Base-by-base conservation (phyloP, 1,284 basidiomycete species). In the Microstroma glucosiphilum region DNA sequence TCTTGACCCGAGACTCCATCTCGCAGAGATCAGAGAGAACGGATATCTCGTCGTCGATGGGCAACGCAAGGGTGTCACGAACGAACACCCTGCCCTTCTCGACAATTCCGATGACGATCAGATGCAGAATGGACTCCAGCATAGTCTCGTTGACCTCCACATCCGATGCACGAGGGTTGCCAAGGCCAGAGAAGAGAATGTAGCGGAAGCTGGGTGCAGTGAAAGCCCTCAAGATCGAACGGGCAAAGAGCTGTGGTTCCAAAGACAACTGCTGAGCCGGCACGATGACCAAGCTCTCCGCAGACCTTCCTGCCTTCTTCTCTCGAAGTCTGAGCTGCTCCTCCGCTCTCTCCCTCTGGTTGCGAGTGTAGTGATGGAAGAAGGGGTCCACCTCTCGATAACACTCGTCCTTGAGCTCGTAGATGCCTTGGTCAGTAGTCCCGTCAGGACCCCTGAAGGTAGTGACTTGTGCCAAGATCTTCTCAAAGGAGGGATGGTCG, bases 331-430 rank as follows among this genome's bases (percentile, higher is more conserved):
- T 83, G 53, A 97, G 82, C 6, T 90, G 85, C 40, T 84, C 85
- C 71, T 94, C 91, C n/a, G 92, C 93, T 76, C 93, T 90, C 73
- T 96, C 91, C 51, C 92, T 86, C 76, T 92, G 89, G 80, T 98
- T 98, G 40, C 93, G 85, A 12, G 91, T 89, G 80, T 96, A 98
- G 76, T 97, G 92, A 77, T 89, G 91, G 83, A 94, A 97, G 82
- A 92, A 96, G 0, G 93, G 92, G 73, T 97, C 90, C 67, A 98
- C 88, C 69, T 96, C 89, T 66, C 87, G 87, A 77, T 86, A 92
- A 30, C 83, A 84, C 71, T 90, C 90, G 40, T 91, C 86, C 75
- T 88, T 89, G 63, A 98, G 85, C 70, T 92, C 88, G 81, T 96
- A 98, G 42, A 87, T 83, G 0, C 96, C 96, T 0, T 85, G 84